Evolutionary conservation across 2,329 filamentous ascomycete genomes (phyloP).

Genomic region (Zelopaecilomyces penicillatus): DNA sequence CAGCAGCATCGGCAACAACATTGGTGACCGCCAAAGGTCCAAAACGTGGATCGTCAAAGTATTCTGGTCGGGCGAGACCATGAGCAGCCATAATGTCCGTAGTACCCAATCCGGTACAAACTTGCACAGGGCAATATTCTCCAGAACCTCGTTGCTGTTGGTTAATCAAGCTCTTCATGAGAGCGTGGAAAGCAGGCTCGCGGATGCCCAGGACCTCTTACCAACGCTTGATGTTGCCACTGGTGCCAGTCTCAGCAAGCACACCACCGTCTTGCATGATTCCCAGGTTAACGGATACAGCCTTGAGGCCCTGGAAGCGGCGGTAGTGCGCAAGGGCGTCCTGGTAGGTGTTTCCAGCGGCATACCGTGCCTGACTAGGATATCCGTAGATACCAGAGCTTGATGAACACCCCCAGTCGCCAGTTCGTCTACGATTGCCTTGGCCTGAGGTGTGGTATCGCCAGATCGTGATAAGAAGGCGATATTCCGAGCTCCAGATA

Average conservation of each 20-base stretch:
- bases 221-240: conserved; percentile 5
- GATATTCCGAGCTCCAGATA: neutral
- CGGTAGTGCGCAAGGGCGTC: conserved; percentile 14
- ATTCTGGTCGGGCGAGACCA: too few species aligned
- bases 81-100: neutral
- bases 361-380: conserved; percentile 29
- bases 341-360: conserved; percentile 22
- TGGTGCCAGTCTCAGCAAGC: conserved; percentile 13
- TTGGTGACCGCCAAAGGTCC: too few species aligned
- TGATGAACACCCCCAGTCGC: conserved; percentile 16
- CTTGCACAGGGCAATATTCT: neutral
- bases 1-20: too few species aligned
- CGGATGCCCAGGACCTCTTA: conserved; percentile 13
- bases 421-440: neutral
- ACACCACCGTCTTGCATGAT: conserved; percentile 14
- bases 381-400: conserved; percentile 24
- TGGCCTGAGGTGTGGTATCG: neutral
- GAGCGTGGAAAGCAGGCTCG: conserved; percentile 13
- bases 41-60: too few species aligned
- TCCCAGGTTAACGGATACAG: conserved; percentile 1
- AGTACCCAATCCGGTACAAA: neutral
- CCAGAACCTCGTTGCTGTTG: neutral
- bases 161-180: conserved; percentile 11
- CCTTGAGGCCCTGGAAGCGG: neutral
- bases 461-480: conserved; percentile 3